Base-by-base conservation (phyloP, 306 rosid species). In the Sphenostylis stenocarpa region DNA sequence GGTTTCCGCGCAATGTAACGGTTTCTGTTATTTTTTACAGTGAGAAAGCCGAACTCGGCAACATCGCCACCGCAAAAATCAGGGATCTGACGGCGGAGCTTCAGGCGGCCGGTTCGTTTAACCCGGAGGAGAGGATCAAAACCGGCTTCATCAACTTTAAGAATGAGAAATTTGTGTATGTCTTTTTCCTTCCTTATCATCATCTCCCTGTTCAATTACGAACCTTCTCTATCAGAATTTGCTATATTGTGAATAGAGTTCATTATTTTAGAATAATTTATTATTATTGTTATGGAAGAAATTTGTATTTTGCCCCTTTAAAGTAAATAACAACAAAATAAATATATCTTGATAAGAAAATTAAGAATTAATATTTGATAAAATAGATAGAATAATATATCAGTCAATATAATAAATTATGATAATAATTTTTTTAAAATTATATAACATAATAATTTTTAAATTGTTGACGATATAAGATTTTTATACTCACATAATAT, bases 101-200 rank as follows among this genome's bases (percentile, higher is more conserved):
- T 56, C 71, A 77, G 26, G 77, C 77, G 0, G 64, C 47, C 26
- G 79, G 74, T 47, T 77, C 49, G 41, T 67, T 77, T 11, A 77
- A 90, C 81, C 85, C 96, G 83, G 87, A 84, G 8, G 88, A 96
- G 61, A 87, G 87, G 86, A 82, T 96, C 85, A 83, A 79, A 78
- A 56, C 94, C 81, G 99, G 99, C 0, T 96, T 96, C 82, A 2
- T 28, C 14, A 86, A 75, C 5, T 96, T 96, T 77, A 96, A 84
- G 91, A 87, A 23, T 6, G 90, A 90, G 82, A 96, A 96, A 86
- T 96, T 57, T 26, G 83, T 80, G 99, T 96, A 88, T 77, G 90
- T 64, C 20, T 66, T 33, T 69, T 31, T 28, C 36, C 36, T 48
- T 66, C 14, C n/a, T n/a, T n/a, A 2, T 2, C 53, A 14, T 41